These are phyloP conservation scores for Fusarium setosum DNA, from an alignment of 2,329 filamentous ascomycete species.

Conservation along the genomic window DNA sequence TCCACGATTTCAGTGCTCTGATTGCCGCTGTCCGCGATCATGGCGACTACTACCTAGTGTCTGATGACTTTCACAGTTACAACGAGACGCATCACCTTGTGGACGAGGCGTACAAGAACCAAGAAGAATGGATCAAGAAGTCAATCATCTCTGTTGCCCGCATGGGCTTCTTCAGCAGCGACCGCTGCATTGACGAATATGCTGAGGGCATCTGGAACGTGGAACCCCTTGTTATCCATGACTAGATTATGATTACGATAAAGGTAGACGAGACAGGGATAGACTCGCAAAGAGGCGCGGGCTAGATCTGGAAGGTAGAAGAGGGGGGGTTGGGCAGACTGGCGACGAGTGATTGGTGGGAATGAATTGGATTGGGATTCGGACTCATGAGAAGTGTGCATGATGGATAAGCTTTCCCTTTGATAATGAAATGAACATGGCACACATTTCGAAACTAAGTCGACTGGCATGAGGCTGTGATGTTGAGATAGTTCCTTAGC, in stretches of 20 bases:
- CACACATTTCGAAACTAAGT: neutral
- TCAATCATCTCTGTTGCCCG: slow-evolving; percentile 87
- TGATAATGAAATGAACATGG: slow-evolving; percentile 32
- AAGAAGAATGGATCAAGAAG: slow-evolving; percentile 93
- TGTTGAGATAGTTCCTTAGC: neutral
- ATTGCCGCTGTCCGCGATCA: slow-evolving; percentile 89
- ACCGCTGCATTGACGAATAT: slow-evolving; percentile 97
- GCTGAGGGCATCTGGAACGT: slow-evolving; percentile 98
- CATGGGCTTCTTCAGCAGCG: slow-evolving; percentile 98
- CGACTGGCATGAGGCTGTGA: neutral
- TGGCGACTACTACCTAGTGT: slow-evolving; percentile 97
- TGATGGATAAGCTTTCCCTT: slow-evolving; percentile 10
- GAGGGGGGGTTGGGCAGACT: slow-evolving; percentile 26
- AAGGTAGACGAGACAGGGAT: slow-evolving; percentile 19
- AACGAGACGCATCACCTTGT: slow-evolving; percentile 90
- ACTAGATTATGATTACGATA: slow-evolving; percentile 38
- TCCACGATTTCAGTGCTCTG: slow-evolving; percentile 82
- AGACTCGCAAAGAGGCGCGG: slow-evolving; percentile 20
- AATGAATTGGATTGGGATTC: neutral
- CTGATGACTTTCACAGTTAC: slow-evolving; percentile 97
- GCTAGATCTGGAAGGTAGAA: slow-evolving; percentile 7
- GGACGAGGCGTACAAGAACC: slow-evolving; percentile 90
- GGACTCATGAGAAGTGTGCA: slow-evolving; percentile 19
- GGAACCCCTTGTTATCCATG: slow-evolving; percentile 74
- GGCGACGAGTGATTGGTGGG: slow-evolving; percentile 8